These are phyloP conservation scores for Monilinia aucupariae DNA, from an alignment of 2,329 filamentous ascomycete species.

Conservation along the genomic window DNA sequence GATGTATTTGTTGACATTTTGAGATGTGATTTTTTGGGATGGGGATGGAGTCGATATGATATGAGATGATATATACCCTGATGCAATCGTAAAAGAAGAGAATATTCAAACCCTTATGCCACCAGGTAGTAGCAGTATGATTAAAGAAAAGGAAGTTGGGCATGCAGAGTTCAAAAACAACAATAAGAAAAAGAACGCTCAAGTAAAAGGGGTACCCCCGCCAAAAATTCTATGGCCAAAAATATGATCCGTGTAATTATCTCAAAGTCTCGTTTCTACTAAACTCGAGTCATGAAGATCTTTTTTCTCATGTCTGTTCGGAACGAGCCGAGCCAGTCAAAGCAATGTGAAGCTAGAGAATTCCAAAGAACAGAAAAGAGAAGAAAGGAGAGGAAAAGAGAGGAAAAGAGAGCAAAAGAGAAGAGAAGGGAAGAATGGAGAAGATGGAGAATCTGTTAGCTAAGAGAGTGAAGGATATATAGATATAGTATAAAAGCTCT, in stretches of 20 bases:
- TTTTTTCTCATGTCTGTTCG: neutral
- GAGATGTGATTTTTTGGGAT: neutral
- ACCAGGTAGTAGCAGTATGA: neutral
- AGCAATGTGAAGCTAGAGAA: neutral
- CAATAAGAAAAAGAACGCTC: neutral
- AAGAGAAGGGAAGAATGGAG: neutral
- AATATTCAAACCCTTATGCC: neutral
- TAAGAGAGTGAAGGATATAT: neutral
- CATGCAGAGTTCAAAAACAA: neutral
- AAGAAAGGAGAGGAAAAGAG: neutral
- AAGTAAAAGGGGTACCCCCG: neutral
- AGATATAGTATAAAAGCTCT: neutral
- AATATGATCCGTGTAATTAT: neutral
- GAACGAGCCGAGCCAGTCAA: neutral
- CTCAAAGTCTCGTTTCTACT: neutral
- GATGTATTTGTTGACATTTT: neutral
- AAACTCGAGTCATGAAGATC: neutral
- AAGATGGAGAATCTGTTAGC: neutral
- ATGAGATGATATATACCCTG: neutral
- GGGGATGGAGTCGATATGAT: neutral
- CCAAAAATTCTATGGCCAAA: neutral
- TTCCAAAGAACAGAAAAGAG: neutral
- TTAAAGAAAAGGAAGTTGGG: neutral
- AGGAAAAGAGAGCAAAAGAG: neutral
- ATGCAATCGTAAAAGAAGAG: neutral